Conservation (phyloP, 1,139 yeast genomes). For the Protomyces pachydermus region DNA sequence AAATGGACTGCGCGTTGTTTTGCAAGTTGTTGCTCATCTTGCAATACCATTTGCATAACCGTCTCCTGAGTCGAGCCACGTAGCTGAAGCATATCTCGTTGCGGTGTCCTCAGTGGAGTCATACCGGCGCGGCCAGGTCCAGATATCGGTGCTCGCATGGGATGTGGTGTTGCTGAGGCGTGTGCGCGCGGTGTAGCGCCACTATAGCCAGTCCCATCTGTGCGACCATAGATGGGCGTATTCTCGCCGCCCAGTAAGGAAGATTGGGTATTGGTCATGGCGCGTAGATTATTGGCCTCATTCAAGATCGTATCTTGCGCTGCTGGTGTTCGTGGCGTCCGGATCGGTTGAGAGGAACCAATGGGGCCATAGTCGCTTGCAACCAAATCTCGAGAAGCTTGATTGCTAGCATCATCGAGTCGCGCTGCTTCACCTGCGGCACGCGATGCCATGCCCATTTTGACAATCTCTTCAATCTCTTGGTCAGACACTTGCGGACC, state of each 20-base stretch:
- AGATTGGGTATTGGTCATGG: slow-evolving; percentile 37
- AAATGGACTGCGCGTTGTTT: slow-evolving; percentile 27
- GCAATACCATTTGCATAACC: slow-evolving; percentile 2
- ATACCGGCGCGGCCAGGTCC: slow-evolving; percentile 4
- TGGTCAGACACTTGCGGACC: slow-evolving; percentile 45
- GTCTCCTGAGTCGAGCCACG: slow-evolving; percentile 29
- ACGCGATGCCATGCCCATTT: slow-evolving; percentile 35
- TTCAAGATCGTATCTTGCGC: slow-evolving; percentile 34
- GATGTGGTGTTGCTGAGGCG: slow-evolving; percentile 32
- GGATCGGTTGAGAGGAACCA: slow-evolving; percentile 21
- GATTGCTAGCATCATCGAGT: slow-evolving; percentile 33
- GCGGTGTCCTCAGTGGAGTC: slow-evolving; percentile 26
- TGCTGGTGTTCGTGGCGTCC: slow-evolving; percentile 31
- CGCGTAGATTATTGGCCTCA: slow-evolving; percentile 37
- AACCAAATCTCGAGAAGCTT: slow-evolving; percentile 27
- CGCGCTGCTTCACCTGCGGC: slow-evolving; percentile 28
- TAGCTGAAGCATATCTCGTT: slow-evolving; percentile 26
- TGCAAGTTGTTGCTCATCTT: slow-evolving; percentile 1
- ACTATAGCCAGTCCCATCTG: slow-evolving; percentile 29
- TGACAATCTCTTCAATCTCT: slow-evolving; percentile 40
- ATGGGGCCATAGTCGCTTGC: slow-evolving; percentile 14
- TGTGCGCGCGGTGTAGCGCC: slow-evolving; percentile 28
- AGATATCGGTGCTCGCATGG: slow-evolving; percentile 28
- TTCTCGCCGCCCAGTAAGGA: slow-evolving; percentile 37
- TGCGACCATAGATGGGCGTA: slow-evolving; percentile 33